Percentiles rank a stretch among this genome's conserved stretches.
Conservation (phyloP, 2,329 filamentous ascomycete species). For the Talaromyces atroroseus region DNA sequence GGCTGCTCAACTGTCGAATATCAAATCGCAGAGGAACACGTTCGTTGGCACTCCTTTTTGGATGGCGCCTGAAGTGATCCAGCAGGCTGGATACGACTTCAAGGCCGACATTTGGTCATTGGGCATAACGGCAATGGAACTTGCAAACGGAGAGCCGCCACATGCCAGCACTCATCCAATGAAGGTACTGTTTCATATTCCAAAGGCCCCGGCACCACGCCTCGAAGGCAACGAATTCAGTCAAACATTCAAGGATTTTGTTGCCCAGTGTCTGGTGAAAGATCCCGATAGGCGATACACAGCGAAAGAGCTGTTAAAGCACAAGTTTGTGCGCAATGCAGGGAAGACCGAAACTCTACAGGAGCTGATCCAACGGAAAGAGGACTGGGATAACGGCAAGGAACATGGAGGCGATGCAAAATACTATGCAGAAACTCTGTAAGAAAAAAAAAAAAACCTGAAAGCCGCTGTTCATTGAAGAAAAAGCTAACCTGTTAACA, state of each 20-base stretch:
- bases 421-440: slow-evolving; percentile 91
- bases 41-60: slow-evolving; percentile 97
- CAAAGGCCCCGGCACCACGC: slow-evolving; percentile 77
- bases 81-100: slow-evolving; percentile 77
- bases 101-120: slow-evolving; percentile 93
- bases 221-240: slow-evolving; percentile 77
- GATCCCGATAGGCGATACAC: slow-evolving; percentile 79
- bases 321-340: slow-evolving; percentile 80
- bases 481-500: slow-evolving; percentile 16
- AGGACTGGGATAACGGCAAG: slow-evolving; percentile 72
- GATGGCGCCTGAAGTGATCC: slow-evolving; percentile 95
- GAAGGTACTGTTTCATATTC: slow-evolving; percentile 89
- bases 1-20: slow-evolving; percentile 91
- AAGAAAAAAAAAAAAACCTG: too few species aligned
- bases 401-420: slow-evolving; percentile 65
- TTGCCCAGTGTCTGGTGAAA: slow-evolving; percentile 85
- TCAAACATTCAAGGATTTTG: slow-evolving; percentile 89
- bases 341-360: slow-evolving; percentile 84
- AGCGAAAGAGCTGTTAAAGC: slow-evolving; percentile 79
- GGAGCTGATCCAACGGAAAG: slow-evolving; percentile 74
- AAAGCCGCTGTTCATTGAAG: too few species aligned
- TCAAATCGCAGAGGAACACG: slow-evolving; percentile 94
- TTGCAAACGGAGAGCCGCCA: slow-evolving; percentile 84
- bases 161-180: slow-evolving; percentile 81
- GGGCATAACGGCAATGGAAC: slow-evolving; percentile 85